Base-by-base conservation (phyloP, 306 rosid genomes). In the Adenanthera pavonina region DNA sequence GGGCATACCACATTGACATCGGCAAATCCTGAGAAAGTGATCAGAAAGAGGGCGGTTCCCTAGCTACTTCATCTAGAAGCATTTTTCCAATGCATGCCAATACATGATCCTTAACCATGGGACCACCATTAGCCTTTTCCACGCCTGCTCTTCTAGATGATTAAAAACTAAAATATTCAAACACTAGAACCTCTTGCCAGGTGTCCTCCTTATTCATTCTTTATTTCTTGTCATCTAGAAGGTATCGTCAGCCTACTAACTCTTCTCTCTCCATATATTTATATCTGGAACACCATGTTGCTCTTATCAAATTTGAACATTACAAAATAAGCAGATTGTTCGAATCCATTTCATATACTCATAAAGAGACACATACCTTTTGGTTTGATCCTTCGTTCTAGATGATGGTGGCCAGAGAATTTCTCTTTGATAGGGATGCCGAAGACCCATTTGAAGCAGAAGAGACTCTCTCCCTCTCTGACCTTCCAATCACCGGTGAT, bases 401-500 rank as follows among this genome's bases (percentile, higher is more conserved):
- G 12, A 1, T 69, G 20, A 93, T 91, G 92, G 69, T 81, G 52
- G 79, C 81, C 72, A 64, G 74, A 69, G 89, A 80, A 40, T 61
- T 54, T 2, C 68, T 56, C 60, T 47, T n/a, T 5, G 62, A 19
- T 10, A 69, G 78, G 20, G 79, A 65, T 52, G 81, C 34, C 19
- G 72, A 69, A 47, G 89, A 88, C 44, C 84, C 81, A 20, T 79
- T 76, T 64, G 90, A 90, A 53, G 88, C 83, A n/a, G 97, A 91
- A 36, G 94, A 93, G 51, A 49, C 94, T 6, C 86, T 93, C 34
- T 93, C 97, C 6, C 85, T 93, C 14, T 85, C 89, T 49, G 97
- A 95, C 49, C 97, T 95, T 83, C 97, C 94, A 3, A 87, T 79
- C 8, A 70, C 86, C 75, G 77, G 86, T 8, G 89, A 83, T 51